Conservation (phyloP, 257 asterid genomes). For the Leptodermis oblonga region DNA sequence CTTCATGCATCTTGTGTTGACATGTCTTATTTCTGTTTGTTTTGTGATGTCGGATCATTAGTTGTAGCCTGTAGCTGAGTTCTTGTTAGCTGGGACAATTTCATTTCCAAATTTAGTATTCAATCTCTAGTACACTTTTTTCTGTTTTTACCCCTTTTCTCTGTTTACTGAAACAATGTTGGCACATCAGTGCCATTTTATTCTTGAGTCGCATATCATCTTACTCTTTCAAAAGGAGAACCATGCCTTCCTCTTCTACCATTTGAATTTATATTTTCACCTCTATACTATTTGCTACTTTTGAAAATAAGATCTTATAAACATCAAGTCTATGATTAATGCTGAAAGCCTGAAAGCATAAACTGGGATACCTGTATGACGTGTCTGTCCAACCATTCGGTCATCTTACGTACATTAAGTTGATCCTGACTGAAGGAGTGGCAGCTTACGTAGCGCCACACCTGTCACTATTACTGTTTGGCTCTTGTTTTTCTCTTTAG, state of each 20-base stretch:
- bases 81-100: not conserved
- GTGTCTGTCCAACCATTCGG: not conserved
- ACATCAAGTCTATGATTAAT: too few species aligned
- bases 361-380: not conserved
- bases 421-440: not conserved
- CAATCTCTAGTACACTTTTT: not conserved
- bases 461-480: not conserved
- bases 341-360: not conserved
- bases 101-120: not conserved
- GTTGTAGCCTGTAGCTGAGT: not conserved
- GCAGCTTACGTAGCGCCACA: not conserved
- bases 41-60: too few species aligned
- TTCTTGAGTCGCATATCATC: not conserved
- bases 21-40: not conserved
- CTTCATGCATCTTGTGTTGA: not conserved
- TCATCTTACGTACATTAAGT: not conserved
- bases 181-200: not conserved
- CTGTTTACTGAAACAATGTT: not conserved
- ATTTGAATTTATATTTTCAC: not conserved
- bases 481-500: too few species aligned
- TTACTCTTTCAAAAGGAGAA: not conserved
- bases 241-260: not conserved
- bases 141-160: not conserved
- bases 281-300: not conserved
- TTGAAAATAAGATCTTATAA: not conserved